A percentile compares a stretch with the other conserved stretches of the same genome.
Conservation (phyloP, 352 stramenopile species). For the Globisporangium carolinianum region DNA sequence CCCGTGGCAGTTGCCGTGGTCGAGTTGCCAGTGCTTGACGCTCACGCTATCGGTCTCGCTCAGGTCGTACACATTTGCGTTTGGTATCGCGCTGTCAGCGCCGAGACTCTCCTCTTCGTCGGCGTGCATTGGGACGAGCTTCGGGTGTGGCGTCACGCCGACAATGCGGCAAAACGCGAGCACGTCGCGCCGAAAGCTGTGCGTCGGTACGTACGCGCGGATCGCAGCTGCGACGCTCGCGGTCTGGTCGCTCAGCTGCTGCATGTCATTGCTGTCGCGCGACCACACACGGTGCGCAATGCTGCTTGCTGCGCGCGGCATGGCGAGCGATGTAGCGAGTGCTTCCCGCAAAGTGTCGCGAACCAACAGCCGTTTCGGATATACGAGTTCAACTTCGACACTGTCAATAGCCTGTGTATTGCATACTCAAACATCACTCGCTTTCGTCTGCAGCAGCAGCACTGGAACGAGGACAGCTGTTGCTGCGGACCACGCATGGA, state of each 20-base stretch:
- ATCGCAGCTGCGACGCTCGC: slow-evolving; percentile 15
- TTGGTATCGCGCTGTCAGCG: slow-evolving; percentile 11
- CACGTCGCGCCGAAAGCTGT: slow-evolving; percentile 53
- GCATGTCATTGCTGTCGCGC: slow-evolving; percentile 33
- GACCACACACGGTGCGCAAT: slow-evolving; percentile 31
- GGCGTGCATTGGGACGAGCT: slow-evolving; percentile 49
- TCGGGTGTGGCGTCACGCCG: slow-evolving; percentile 50
- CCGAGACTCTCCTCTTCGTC: slow-evolving; percentile 51
- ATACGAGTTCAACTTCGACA: too few species aligned
- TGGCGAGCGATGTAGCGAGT: background rate
- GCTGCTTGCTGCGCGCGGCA: slow-evolving; percentile 3
- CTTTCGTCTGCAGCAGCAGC: too few species aligned
- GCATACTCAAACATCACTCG: too few species aligned
- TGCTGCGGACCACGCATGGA: too few species aligned
- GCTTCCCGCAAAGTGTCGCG: background rate
- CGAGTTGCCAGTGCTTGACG: slow-evolving; percentile 63
- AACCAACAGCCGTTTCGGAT: too few species aligned
- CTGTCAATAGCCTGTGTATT: too few species aligned
- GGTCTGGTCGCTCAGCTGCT: slow-evolving; percentile 12
- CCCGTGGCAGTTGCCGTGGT: slow-evolving; percentile 41
- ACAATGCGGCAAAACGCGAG: slow-evolving; percentile 51
- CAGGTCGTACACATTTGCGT: slow-evolving; percentile 37
- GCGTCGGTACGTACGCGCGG: slow-evolving; percentile 15
- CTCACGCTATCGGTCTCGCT: slow-evolving; percentile 47
- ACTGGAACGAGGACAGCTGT: too few species aligned